Conservation (phyloP, 371 early-diverging fungal genomes). For the Funneliformis caledonium region DNA sequence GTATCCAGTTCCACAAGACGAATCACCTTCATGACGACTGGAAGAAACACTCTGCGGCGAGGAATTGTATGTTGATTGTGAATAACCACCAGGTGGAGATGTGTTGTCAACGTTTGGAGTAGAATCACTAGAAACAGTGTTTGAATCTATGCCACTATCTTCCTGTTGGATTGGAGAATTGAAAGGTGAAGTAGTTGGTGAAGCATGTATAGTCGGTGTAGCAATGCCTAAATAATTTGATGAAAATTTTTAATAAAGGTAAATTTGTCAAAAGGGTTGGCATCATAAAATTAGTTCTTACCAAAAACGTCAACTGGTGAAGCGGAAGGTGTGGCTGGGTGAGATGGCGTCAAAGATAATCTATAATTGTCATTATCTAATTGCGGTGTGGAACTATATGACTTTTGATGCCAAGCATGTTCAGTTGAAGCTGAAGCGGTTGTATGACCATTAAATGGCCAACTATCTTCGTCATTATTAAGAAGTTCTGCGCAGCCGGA, state of each 20-base stretch:
- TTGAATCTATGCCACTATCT: not conserved
- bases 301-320: not conserved
- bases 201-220: not conserved
- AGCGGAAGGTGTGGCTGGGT: not conserved
- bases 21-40: not conserved
- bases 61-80: conserved; percentile 2
- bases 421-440: not conserved
- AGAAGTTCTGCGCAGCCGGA: not conserved
- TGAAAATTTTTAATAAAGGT: not conserved
- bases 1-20: not conserved
- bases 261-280: not conserved
- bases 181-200: conserved; percentile 21
- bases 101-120: not conserved
- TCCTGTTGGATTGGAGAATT: conserved; percentile 5
- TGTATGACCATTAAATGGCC: not conserved
- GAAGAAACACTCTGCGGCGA: not conserved
- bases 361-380: conserved; percentile 2
- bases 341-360: too few species aligned
- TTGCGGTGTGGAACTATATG: not conserved
- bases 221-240: not conserved
- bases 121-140: not conserved
- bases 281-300: not conserved
- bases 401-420: not conserved
- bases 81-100: not conserved
- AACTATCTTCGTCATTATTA: conserved; percentile 8